A percentile compares a stretch with the other conserved stretches of the same genome.
phyloP scores from a whole-genome alignment of 2,329 filamentous ascomycete genomes.

The Calonectria hawksworthii region DNA sequence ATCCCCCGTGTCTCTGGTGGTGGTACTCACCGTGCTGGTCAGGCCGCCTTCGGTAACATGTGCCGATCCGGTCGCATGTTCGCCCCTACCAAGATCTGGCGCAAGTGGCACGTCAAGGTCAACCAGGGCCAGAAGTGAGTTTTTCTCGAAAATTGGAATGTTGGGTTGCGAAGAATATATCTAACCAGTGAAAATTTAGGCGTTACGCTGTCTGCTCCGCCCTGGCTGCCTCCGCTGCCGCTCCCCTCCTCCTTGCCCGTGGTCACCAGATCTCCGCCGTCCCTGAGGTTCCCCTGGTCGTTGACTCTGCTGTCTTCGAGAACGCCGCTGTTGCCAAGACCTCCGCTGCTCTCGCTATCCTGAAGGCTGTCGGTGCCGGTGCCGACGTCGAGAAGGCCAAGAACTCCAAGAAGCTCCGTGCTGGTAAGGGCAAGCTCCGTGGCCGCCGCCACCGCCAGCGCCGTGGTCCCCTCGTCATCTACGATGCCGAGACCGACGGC shows the following conservation, averaged over 20 bases:
- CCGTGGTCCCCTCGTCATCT: slow-evolving; percentile 97
- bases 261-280: slow-evolving; percentile 95
- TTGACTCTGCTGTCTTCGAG: slow-evolving; percentile 92
- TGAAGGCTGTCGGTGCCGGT: slow-evolving; percentile 92
- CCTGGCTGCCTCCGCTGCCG: slow-evolving; percentile 94
- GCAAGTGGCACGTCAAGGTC: slow-evolving; percentile 99
- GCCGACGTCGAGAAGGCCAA: slow-evolving; percentile 96
- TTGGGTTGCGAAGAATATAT: neutral
- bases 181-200: slow-evolving; percentile 62
- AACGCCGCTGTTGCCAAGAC: slow-evolving; percentile 88
- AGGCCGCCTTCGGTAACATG: slow-evolving; percentile 99
- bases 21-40: slow-evolving; percentile 99
- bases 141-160: neutral
- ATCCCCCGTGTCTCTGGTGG: slow-evolving; percentile 99
- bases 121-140: slow-evolving; percentile 96
- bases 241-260: slow-evolving; percentile 94
- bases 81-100: slow-evolving; percentile 99
- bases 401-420: slow-evolving; percentile 95
- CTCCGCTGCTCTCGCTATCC: slow-evolving; percentile 85
- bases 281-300: slow-evolving; percentile 95
- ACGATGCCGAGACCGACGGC: slow-evolving; percentile 95
- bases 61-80: slow-evolving; percentile 99
- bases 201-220: slow-evolving; percentile 98
- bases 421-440: slow-evolving; percentile 99
- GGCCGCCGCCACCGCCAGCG: slow-evolving; percentile 97